Evolutionary conservation across 192 early-diverging fungal species (phyloP), one percentile per base, ranked within the genome.

Genomic region (Chytriomyces sp.): DNA sequence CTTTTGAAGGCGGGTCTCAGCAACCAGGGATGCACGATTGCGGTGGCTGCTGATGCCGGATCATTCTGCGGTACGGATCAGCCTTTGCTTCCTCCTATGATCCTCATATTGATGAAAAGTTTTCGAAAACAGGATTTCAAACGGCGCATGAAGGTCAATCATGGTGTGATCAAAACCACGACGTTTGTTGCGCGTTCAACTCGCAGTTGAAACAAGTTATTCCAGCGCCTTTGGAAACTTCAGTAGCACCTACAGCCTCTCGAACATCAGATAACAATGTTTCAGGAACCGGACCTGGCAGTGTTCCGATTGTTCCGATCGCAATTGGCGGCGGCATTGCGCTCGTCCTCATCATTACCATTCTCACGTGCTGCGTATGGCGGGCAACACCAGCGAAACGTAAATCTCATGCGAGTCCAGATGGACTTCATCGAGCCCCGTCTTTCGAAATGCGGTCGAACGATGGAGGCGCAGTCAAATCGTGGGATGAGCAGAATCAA

Each of bases 131-230:
- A 57, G 72, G 72, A 43, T 73, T 62, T 43, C 23, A 16, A 24
- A 73, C 72, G 5, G 9, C 9, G 18, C 26, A 35, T 0, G 11
- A 44, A 20, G 72, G 72, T 59, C 59, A 73, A 63, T 9, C 23
- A 10, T 73, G 45, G 43, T 73, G 72, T 35, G 6, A 73, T 20
- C 61, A 61, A 8, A 60, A 61, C 8, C 61, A 45, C 5, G 72
- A 73, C 50, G 44, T 20, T 3, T 73, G 72, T 44, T 73, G 72
- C 53, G 45, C 72, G 7, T 18, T 61, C 7, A 73, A 73, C 50
- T 57, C 60, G 5, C 72, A 35, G 28, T 35, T 73, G n/a, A 73
- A 35, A 9, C 72, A 73, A 47, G 72, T 73, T 45, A 2, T 18
- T 44, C 45, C 72, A 4, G 53, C 72, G 5, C 72, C 72, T 3